Conservation (phyloP, 495 filamentous ascomycete genomes). For the Corynascus novoguineensis region DNA sequence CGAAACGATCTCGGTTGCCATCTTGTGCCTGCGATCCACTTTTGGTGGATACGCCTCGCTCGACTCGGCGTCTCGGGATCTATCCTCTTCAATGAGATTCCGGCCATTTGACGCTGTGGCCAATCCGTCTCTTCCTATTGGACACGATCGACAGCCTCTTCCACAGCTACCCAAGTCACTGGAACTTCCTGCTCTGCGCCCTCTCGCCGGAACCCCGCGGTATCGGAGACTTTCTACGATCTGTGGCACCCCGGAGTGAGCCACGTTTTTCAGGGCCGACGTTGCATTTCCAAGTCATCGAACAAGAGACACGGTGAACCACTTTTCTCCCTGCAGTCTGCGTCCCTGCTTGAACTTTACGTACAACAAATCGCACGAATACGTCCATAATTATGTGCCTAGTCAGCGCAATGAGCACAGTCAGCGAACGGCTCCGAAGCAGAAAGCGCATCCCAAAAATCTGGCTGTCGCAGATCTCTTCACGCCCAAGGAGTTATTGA, state of each 20-base stretch:
- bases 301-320: background rate
- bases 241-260: background rate
- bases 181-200: slow-evolving; percentile 1
- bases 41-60: slow-evolving; percentile 6
- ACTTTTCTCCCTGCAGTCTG: background rate
- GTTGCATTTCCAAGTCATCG: background rate
- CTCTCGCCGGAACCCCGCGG: slow-evolving; percentile 2
- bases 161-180: slow-evolving; percentile 12
- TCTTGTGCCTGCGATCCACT: slow-evolving; percentile 7
- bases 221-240: slow-evolving; percentile 11
- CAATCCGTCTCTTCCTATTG: slow-evolving; percentile 19
- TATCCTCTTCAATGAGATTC: slow-evolving; percentile 16
- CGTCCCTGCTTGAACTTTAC: too few species aligned
- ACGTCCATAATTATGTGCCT: background rate
- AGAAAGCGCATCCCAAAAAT: too few species aligned
- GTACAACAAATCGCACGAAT: background rate
- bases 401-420: background rate
- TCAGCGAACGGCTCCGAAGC: background rate
- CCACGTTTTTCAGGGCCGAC: background rate
- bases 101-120: slow-evolving; percentile 10
- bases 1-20: background rate
- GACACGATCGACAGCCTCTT: background rate
- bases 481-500: background rate
- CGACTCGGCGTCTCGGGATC: slow-evolving; percentile 21
- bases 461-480: background rate